These are phyloP conservation scores for Salix viminalis DNA, from an alignment of 345 rosid genomes.

Conservation along the genomic window DNA sequence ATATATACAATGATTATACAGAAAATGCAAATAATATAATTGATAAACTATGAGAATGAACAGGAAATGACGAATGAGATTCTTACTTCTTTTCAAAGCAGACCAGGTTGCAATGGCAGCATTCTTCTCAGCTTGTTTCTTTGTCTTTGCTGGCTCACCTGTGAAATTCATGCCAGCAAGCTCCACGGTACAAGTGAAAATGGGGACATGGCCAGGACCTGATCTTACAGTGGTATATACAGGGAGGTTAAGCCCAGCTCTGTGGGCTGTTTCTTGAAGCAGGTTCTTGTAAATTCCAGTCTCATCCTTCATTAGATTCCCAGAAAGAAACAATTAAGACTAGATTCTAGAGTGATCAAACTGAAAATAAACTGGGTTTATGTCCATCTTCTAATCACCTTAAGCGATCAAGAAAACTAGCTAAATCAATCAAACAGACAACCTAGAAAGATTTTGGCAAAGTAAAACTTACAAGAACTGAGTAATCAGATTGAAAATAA, in stretches of 20 bases:
- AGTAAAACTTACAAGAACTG: no score
- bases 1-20: neutral
- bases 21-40: neutral
- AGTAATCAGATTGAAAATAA: neutral
- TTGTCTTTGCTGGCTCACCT: slow-evolving; percentile 66
- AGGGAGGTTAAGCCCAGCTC: slow-evolving; percentile 68
- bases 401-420: neutral
- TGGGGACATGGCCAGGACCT: slow-evolving; percentile 67
- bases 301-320: slow-evolving; percentile 49
- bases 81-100: slow-evolving; percentile 51
- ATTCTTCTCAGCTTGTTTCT: slow-evolving; percentile 81
- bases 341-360: neutral
- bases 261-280: slow-evolving; percentile 71
- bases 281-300: slow-evolving; percentile 75
- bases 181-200: slow-evolving; percentile 56
- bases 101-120: slow-evolving; percentile 79
- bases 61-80: neutral
- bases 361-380: neutral
- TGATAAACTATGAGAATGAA: neutral
- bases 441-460: neutral
- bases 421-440: neutral
- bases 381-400: neutral
- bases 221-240: slow-evolving; percentile 64
- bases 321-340: neutral
- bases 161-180: slow-evolving; percentile 64